Evolutionary conservation across 2,329 filamentous ascomycete genomes (phyloP).

Genomic region (Colletotrichum tamarilloi): DNA sequence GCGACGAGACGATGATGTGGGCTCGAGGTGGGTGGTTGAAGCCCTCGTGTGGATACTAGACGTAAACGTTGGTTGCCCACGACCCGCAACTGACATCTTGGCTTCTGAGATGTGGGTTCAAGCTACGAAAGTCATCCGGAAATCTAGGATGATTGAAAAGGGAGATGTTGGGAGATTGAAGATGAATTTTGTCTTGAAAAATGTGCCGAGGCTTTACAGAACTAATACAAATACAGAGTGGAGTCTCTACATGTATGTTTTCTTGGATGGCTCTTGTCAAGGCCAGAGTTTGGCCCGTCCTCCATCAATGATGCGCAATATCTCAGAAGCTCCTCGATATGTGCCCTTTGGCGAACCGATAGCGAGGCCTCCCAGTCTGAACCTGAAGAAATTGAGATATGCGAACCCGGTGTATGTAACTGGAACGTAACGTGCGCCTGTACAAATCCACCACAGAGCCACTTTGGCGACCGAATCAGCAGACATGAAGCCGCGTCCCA

Average conservation of each 20-base stretch:
- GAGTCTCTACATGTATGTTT: neutral
- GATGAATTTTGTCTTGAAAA: no score
- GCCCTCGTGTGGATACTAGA: neutral
- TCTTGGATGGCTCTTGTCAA: neutral
- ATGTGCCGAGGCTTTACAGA: no score
- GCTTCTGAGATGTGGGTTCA: neutral
- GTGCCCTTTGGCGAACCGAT: neutral
- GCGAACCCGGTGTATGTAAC: neutral
- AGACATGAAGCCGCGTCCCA: slow-evolving; percentile 33
- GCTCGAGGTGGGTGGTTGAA: neutral
- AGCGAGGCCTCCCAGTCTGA: neutral
- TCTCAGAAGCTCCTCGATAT: neutral
- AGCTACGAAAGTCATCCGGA: no score
- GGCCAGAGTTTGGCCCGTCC: neutral
- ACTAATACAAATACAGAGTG: no score
- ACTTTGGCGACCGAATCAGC: neutral
- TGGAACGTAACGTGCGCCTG: neutral
- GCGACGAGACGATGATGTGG: neutral
- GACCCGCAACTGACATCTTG: neutral
- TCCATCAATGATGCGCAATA: neutral
- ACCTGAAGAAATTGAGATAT: neutral
- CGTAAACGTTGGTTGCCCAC: neutral
- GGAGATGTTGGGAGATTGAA: no score
- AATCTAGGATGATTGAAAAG: accelerated
- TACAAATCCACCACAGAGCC: neutral